These are phyloP conservation scores for Taphrina communis DNA, from an alignment of 1,139 yeast species.

Conservation along the genomic window DNA sequence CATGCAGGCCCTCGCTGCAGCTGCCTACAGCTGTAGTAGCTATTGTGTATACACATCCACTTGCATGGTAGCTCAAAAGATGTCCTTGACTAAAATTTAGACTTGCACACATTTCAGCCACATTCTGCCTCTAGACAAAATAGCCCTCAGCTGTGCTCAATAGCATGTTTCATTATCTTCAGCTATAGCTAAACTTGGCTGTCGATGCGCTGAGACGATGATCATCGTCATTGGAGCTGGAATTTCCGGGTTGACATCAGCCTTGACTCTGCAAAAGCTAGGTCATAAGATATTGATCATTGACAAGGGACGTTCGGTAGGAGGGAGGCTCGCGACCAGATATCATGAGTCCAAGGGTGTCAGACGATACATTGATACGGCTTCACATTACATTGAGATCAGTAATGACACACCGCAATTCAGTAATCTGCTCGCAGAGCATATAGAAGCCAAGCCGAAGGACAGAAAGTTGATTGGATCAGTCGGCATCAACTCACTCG, in stretches of 20 bases:
- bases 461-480: slow-evolving; percentile 2
- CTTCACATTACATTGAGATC: slow-evolving; percentile 23
- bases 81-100: too few relatives aligned
- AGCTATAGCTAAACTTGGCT: too few relatives aligned
- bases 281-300: slow-evolving; percentile 21
- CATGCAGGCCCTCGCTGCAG: too few relatives aligned
- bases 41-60: too few relatives aligned
- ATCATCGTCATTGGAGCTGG: slow-evolving; percentile 34
- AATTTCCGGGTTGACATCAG: slow-evolving; percentile 32
- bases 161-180: too few relatives aligned
- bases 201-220: not conserved
- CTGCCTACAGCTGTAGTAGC: too few relatives aligned
- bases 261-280: slow-evolving; percentile 21
- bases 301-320: slow-evolving; percentile 34
- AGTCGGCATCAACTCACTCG: slow-evolving; percentile 19
- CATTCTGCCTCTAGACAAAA: too few relatives aligned
- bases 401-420: slow-evolving; percentile 17
- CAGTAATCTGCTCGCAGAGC: not conserved
- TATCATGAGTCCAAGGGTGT: slow-evolving; percentile 4
- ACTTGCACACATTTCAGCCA: too few relatives aligned
- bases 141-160: too few relatives aligned
- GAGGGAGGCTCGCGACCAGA: slow-evolving; percentile 36
- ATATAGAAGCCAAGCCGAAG: not conserved
- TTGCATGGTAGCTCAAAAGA: too few relatives aligned
- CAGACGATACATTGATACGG: slow-evolving; percentile 31